Evolutionary conservation across 2,329 filamentous ascomycete species (phyloP).

Genomic region (Penicillium sp.): DNA sequence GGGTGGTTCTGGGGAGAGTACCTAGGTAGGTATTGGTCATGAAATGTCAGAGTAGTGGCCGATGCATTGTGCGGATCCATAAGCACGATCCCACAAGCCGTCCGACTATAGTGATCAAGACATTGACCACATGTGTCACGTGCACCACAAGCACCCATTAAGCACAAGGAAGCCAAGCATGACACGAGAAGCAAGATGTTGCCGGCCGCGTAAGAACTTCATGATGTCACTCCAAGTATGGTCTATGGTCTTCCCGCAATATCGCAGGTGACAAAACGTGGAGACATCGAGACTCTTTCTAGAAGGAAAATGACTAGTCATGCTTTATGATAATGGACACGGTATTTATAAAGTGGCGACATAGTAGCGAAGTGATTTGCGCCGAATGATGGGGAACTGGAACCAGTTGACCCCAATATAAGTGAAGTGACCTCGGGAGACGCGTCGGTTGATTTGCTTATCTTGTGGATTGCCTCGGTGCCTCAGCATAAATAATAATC

Average conservation of each 20-base stretch:
- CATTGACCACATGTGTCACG: conserved; percentile 59
- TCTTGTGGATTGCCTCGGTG: no score
- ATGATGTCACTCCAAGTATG: conserved; percentile 49
- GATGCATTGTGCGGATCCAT: conserved; percentile 61
- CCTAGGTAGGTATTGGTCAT: no score
- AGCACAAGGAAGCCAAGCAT: conserved; percentile 54
- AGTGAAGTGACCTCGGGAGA: no score
- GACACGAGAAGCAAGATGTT: conserved; percentile 53
- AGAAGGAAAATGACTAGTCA: background rate
- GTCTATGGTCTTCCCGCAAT: background rate
- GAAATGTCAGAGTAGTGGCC: conserved; percentile 44
- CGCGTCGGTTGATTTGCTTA: no score
- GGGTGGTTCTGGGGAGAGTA: no score
- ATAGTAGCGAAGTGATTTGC: no score
- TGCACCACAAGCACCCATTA: conserved; percentile 57
- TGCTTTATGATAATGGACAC: no score
- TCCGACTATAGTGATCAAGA: conserved; percentile 57
- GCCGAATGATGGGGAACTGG: no score
- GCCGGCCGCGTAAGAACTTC: conserved; percentile 61
- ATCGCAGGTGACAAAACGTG: background rate
- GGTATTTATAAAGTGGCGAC: no score
- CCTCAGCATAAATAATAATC: no score
- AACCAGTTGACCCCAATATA: no score
- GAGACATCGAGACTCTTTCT: background rate
- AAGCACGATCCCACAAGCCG: conserved; percentile 52